Percentiles rank a stretch among this genome's conserved stretches.
phyloP scores from a whole-genome alignment of 257 asterid species.

The Pogostemon cablin region DNA sequence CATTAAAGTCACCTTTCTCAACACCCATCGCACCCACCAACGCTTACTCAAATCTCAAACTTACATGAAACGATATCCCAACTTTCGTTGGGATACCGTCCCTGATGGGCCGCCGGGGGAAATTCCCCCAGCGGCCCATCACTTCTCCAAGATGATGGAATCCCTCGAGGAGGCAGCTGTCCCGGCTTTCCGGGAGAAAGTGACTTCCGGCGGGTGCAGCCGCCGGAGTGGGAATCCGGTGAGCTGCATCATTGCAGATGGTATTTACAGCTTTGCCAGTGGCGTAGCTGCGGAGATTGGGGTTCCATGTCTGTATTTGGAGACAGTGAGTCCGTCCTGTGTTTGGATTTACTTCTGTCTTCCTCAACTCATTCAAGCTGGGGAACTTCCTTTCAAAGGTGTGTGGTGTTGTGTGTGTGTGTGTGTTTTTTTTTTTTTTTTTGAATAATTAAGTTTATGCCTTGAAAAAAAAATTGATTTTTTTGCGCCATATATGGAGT shows the following conservation, averaged over 20 bases:
- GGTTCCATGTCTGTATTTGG: slow-evolving; percentile 55
- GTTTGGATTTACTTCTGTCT: slow-evolving; percentile 54
- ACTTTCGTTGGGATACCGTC: slow-evolving; percentile 41
- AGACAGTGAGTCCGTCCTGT: slow-evolving; percentile 64
- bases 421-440: not conserved
- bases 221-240: slow-evolving; percentile 17
- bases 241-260: slow-evolving; percentile 65
- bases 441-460: not conserved
- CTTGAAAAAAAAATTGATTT: too few relatives aligned
- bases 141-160: slow-evolving; percentile 34
- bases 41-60: slow-evolving; percentile 34
- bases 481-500: too few relatives aligned
- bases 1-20: slow-evolving; percentile 61
- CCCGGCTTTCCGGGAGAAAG: slow-evolving; percentile 45
- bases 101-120: slow-evolving; percentile 65
- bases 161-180: slow-evolving; percentile 44
- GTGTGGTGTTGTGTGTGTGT: not conserved
- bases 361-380: slow-evolving; percentile 59
- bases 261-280: slow-evolving; percentile 53
- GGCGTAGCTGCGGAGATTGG: slow-evolving; percentile 41
- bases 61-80: slow-evolving; percentile 39
- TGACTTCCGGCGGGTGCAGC: slow-evolving; percentile 20
- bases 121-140: slow-evolving; percentile 46
- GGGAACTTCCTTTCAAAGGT: slow-evolving; percentile 69
- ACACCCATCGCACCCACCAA: slow-evolving; percentile 54